Evolutionary conservation across 345 rosid genomes (phyloP), one percentile per base, ranked within the genome.

Genomic region (Euphorbia peplus): DNA sequence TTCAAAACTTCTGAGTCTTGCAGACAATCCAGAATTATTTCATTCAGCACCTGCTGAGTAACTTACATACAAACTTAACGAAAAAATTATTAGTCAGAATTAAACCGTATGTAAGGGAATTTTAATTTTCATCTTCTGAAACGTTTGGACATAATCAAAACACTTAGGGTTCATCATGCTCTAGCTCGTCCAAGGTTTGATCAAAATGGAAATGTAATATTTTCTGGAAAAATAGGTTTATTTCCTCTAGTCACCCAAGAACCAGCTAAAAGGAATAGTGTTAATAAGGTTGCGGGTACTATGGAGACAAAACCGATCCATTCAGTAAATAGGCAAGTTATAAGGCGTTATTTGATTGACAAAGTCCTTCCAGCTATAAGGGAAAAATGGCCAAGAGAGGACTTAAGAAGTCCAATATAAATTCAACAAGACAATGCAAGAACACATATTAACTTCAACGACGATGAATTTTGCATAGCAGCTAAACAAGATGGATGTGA

Each of bases 231-330:
- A 10, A 52, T 67, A 24, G 50, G 72, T 2, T 4, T 73, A 5
- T 73, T 73, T 60, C 39, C 58, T 0, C 67, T 73, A 39, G 63
- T 67, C n/a, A 60, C 21, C 5, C 48, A 48, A 35, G 64, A 64
- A n/a, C 32, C 62, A 2, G n/a, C n/a, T n/a, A n/a, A n/a, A n/a
- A n/a, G n/a, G n/a, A n/a, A n/a, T n/a, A n/a, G n/a, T n/a, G n/a
- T 46, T 62, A 16, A 32, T 59, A 39, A 57, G 71, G 60, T 10
- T 18, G 55, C 55, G 3, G 53, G 65, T 18, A 66, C 76, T 21
- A n/a, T 66, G 30, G 52, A 66, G 50, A 8, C 51, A 2, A 47
- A 47, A 47, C 51, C 2, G 14, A 47, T 47, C 11, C 11, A 14
- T 4, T 47, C 7, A 47, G 51, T 47, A 18, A 47, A 47, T n/a